phyloP scores from a whole-genome alignment of 805 yeast species.

The Yamadazyma kitorensis region DNA sequence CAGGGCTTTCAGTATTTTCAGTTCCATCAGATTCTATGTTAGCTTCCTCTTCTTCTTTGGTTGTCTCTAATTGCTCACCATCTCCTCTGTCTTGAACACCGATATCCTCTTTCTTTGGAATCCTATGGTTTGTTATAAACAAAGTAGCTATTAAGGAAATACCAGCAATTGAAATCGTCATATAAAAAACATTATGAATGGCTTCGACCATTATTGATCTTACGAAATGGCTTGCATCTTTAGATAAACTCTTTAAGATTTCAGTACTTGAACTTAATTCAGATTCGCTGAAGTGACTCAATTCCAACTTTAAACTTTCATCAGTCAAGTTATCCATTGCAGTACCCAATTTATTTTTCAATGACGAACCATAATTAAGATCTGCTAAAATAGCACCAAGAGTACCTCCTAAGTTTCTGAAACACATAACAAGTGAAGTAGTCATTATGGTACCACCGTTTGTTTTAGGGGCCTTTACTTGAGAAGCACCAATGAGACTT shows the following conservation, averaged over 20 bases:
- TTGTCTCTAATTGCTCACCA: no score
- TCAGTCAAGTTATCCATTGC: slow-evolving; percentile 10
- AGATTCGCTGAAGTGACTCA: slow-evolving; percentile 5
- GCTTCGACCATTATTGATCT: slow-evolving; percentile 29
- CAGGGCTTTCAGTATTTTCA: not conserved
- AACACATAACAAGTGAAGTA: slow-evolving; percentile 44
- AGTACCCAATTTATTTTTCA: slow-evolving; percentile 7
- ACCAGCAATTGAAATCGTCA: slow-evolving; percentile 36
- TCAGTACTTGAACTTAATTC: slow-evolving; percentile 6
- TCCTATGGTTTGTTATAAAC: slow-evolving; percentile 38
- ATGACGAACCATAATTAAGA: slow-evolving; percentile 8
- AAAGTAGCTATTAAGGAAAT: slow-evolving; percentile 26
- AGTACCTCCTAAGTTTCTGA: slow-evolving; percentile 46
- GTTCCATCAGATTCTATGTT: not conserved
- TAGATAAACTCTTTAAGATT: slow-evolving; percentile 13
- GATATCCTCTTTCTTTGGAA: slow-evolving; percentile 8
- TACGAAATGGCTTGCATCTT: slow-evolving; percentile 22
- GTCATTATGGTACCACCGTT: slow-evolving; percentile 50
- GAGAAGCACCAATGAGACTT: slow-evolving; percentile 42
- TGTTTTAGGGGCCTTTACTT: slow-evolving; percentile 48
- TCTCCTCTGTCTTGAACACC: not conserved
- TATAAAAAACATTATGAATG: slow-evolving; percentile 39
- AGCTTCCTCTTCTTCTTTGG: not conserved
- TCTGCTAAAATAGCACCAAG: slow-evolving; percentile 28
- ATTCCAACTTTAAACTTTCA: slow-evolving; percentile 6